Base-by-base conservation (phyloP, 305 asterid species). In the Solanum chacoense region DNA sequence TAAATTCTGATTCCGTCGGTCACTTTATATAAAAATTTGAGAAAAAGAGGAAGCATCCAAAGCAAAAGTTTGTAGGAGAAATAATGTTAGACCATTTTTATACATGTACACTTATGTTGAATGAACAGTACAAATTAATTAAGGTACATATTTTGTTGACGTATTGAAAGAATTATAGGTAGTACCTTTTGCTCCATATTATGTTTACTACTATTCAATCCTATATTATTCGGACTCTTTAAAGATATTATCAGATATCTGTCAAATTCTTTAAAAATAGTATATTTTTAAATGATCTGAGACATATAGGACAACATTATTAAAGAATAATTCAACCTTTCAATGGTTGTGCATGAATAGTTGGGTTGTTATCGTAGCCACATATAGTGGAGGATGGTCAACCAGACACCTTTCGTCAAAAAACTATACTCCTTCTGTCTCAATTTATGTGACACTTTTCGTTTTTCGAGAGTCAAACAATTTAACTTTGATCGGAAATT, bases 1-100 rank as follows among this genome's bases (percentile, higher is more conserved):
- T 10, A 9, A 10, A n/a, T 24, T 67, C 4, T 67, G 4, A 67
- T 9, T 24, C 11, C 0, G 1, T 4, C 11, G 0, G 1, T 4
- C 20, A 45, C 20, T 67, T 9, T 16, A 7, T 37, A 38, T 59
- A 78, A n/a, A 45, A 38, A 12, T 24, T 38, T 24, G 59, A 78
- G 13, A 35, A 76, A 8, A 42, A 42, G 55, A 74, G 59, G 5
- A 37, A 77, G 84, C 6, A 37, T 36, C 11, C 7, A 77, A 76
- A 38, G 3, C n/a, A 37, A 38, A 38, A 38, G 11, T 32, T 13
- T 79, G 85, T 24, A 40, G 28, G 16, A 34, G 45, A 32, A 29
- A 18, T 4, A 32, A 18, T 13, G 35, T 79, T 79, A 24, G 36
- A 79, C 35, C 12, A 38, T 13, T 24, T 78, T 22, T 63, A 63